Base-by-base conservation (phyloP, 139 green algal genomes). In the Micractinium sp. region DNA sequence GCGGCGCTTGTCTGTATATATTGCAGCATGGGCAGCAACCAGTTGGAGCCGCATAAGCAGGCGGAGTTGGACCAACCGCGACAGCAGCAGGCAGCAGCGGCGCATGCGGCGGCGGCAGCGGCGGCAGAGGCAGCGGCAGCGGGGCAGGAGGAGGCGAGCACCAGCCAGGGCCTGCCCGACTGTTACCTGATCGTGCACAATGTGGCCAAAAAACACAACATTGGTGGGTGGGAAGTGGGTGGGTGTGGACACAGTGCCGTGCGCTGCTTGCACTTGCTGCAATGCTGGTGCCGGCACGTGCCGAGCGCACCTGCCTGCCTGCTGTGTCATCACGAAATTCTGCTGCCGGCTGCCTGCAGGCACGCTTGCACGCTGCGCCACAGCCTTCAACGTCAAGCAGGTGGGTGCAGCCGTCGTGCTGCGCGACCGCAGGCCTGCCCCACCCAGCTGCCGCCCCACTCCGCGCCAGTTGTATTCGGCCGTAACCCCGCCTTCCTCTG, bases 131-230 rank as follows among this genome's bases (percentile, higher is more conserved):
- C 63, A 27, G 63, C 73, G 41, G 73, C 14, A 39, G 73, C 7
- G 12, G 25, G 67, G 25, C 9, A 75, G 67, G 25, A 31, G n/a
- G n/a, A 56, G 47, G 47, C 47, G 47, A 56, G 47, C 60, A 9
- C 38, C 81, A 22, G 18, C 60, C 60, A 81, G 47, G 33, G 20
- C 13, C 18, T 16, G 25, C 90, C 92, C 35, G 81, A 89, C 0
- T 96, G 91, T 87, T 98, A 93, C 53, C 79, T 99, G 0, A 96
- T 99, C 29, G 85, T 95, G 0, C 92, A 97, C 85, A 97, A 95
- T 27, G 92, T 98, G 0, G 75, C 75, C 23, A 99, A 98, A 77
- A 93, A 92, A 33, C 96, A 97, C 87, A 98, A 98, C 66, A 89
- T 98, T 0, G 97, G 97, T 81, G 35, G 1, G 81, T 20, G n/a